phyloP scores from a whole-genome alignment of 129 eudicot genomes.

The Glebionis coronaria region DNA sequence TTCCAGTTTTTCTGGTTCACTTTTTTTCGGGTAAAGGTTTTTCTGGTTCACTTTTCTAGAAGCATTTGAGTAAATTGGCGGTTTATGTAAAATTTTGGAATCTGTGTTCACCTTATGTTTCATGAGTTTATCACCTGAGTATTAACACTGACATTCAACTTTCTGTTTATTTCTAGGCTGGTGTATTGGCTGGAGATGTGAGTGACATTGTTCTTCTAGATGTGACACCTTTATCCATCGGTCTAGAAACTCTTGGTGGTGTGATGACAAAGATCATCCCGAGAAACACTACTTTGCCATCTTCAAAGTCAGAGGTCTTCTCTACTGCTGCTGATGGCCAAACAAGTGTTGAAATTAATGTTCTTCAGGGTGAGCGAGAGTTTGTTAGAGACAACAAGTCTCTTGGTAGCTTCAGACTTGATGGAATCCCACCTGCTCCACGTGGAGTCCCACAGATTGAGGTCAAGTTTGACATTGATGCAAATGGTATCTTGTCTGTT shows the following conservation, averaged over 20 bases:
- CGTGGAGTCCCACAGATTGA: conserved; percentile 38
- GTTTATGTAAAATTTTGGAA: background rate
- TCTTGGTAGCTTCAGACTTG: conserved; percentile 36
- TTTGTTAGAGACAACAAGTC: conserved; percentile 66
- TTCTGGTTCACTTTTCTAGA: too few relatives aligned
- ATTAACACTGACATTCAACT: too few relatives aligned
- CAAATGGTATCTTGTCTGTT: conserved; percentile 35
- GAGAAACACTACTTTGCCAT: conserved; percentile 93
- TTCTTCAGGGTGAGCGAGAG: conserved; percentile 97
- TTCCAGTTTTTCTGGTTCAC: too few relatives aligned
- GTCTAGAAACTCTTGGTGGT: conserved; percentile 97
- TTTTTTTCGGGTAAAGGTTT: too few relatives aligned
- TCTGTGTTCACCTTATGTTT: background rate
- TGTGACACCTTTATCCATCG: conserved; percentile 86
- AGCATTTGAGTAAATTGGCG: too few relatives aligned
- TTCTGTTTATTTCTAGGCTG: conserved; percentile 46
- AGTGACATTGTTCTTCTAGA: conserved; percentile 93
- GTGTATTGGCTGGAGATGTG: conserved; percentile 95
- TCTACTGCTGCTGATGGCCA: conserved; percentile 99
- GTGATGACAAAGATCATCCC: conserved; percentile 99
- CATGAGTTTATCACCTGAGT: background rate
- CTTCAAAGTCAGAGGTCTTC: conserved; percentile 88
- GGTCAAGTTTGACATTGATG: conserved; percentile 37
- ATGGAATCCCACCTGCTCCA: conserved; percentile 43
- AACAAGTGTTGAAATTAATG: conserved; percentile 92